Evolutionary conservation across 345 rosid genomes (phyloP).

Genomic region (Microthlaspi erraticum): DNA sequence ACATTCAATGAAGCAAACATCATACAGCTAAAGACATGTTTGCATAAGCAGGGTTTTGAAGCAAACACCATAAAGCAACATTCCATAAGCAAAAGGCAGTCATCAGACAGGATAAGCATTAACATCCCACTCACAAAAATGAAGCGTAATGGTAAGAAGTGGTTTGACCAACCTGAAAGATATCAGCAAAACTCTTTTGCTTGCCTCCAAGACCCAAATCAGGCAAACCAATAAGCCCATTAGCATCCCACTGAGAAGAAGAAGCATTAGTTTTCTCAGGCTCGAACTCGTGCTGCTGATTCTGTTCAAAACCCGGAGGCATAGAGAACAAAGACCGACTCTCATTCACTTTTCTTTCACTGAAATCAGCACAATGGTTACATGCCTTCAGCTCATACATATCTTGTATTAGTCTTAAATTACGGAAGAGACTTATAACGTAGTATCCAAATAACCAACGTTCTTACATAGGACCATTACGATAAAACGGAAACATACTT

Average conservation of each 20-base stretch:
- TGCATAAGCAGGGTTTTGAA: too few species aligned
- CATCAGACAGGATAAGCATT: background rate
- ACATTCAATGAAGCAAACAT: background rate
- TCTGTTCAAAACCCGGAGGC: conserved; percentile 81
- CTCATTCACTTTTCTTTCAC: conserved; percentile 53
- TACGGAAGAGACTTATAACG: too few species aligned
- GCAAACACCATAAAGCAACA: too few species aligned
- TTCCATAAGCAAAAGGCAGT: too few species aligned
- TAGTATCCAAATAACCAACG: too few species aligned
- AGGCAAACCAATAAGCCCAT: conserved; percentile 80
- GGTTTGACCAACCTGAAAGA: conserved; percentile 68
- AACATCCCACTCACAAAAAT: too few species aligned
- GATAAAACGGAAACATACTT: too few species aligned
- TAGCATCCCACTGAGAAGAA: conserved; percentile 73
- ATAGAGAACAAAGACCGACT: conserved; percentile 57
- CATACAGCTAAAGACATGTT: too few species aligned
- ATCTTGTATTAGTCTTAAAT: too few species aligned
- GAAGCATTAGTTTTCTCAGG: conserved; percentile 47
- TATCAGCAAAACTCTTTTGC: conserved; percentile 83
- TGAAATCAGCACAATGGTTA: too few species aligned
- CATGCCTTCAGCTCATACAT: too few species aligned
- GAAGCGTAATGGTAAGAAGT: background rate
- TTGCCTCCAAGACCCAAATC: conserved; percentile 67
- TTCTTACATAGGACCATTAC: too few species aligned
- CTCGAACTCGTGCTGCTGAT: conserved; percentile 48